These are phyloP conservation scores for Wolfiporia cocos DNA, from an alignment of 1,284 basidiomycete genomes.

Conservation along the genomic window DNA sequence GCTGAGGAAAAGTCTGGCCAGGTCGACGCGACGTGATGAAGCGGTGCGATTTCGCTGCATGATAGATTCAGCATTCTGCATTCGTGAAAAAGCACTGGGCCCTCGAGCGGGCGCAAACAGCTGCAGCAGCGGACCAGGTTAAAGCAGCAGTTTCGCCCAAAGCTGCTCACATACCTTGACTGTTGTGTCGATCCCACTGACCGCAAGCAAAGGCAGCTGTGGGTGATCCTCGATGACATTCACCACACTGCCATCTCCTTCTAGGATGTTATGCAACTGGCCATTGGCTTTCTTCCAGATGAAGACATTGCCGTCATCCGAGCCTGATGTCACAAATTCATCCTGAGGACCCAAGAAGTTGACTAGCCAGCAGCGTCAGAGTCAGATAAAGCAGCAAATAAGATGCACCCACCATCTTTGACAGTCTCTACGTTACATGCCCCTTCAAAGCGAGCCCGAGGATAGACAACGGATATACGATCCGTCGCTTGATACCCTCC, in stretches of 20 bases:
- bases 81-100: slow-evolving; percentile 45
- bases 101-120: slow-evolving; percentile 62
- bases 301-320: slow-evolving; percentile 85
- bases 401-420: slow-evolving; percentile 81
- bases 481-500: slow-evolving; percentile 25
- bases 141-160: neutral
- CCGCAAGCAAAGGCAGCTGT: slow-evolving; percentile 71
- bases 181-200: slow-evolving; percentile 86
- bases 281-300: slow-evolving; percentile 76
- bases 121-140: slow-evolving; percentile 27
- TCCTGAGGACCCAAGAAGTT: slow-evolving; percentile 80
- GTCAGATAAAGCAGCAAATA: too few species aligned
- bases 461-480: slow-evolving; percentile 57
- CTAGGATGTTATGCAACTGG: slow-evolving; percentile 68
- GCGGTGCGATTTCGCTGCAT: slow-evolving; percentile 43
- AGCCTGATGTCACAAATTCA: slow-evolving; percentile 81
- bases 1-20: slow-evolving; percentile 29
- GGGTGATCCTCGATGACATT: slow-evolving; percentile 90
- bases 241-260: slow-evolving; percentile 79
- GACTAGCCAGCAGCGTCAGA: too few species aligned
- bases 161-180: slow-evolving; percentile 60
- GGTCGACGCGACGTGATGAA: slow-evolving; percentile 20
- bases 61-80: slow-evolving; percentile 45
- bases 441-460: slow-evolving; percentile 65
- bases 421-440: slow-evolving; percentile 83